Evolutionary conservation across 2,329 filamentous ascomycete genomes (phyloP), one percentile per base, ranked within the genome.

Genomic region (Harringtonia lauricola): DNA sequence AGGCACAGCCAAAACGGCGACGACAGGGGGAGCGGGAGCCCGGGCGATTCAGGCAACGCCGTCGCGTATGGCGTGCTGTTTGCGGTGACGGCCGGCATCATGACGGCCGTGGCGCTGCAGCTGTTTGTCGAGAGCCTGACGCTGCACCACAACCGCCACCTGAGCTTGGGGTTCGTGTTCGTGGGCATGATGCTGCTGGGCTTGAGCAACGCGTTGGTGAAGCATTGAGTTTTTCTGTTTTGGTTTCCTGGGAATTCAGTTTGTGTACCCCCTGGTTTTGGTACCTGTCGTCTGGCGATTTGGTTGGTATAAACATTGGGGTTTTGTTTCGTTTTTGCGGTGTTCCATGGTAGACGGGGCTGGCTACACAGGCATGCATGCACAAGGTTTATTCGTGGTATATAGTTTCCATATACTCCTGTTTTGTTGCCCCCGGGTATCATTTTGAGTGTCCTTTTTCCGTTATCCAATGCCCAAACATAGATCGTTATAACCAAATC

Each of bases 71-170:
- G 81, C 0, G 76, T 75, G 42, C 81, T 96, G 64, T 98, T 98
- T 66, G 89, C 87, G 8, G 68, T 81, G 10, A 96, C 90, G 0
- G 81, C 88, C 1, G 92, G 92, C 1, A 94, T 98, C 54, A 96
- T 98, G 92, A 82, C 87, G 24, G 92, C 84, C 54, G 92, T 98
- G 26, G 88, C 83, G 3, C 64, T 98, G 57, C 86, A 94, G 63
- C 68, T 98, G 8, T 90, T 95, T 56, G 81, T 84, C 4, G 89
- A 98, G 67, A 83, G 83, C 52, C 61, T 95, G 57, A 84, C 82
- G 46, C 64, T 95, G 57, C 89, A 86, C 52, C 87, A 94, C 64
- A 81, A 81, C 56, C 72, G 81, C 48, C 79, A 81, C 48, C 57
- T 92, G 55, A 89, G 84, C 62, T 86, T 88, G 55, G 70, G 77